Evolutionary conservation across 1,139 yeast species (phyloP).

Genomic region (Yamadazyma epiphylla): DNA sequence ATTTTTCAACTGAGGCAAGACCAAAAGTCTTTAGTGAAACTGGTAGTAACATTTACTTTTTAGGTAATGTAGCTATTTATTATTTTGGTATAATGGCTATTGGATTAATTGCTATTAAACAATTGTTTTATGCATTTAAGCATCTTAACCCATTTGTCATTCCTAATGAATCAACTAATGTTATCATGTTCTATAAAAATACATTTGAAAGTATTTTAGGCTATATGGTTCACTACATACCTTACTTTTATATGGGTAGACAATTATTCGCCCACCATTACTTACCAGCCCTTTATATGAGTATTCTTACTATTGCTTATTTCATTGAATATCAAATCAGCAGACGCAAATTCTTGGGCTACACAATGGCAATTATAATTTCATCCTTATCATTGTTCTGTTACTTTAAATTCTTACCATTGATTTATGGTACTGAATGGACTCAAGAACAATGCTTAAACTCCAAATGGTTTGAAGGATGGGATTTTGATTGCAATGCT

Average conservation of each 20-base stretch:
- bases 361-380: conserved; percentile 14
- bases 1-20: conserved; percentile 20
- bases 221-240: conserved; percentile 33
- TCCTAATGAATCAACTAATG: conserved; percentile 12
- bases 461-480: conserved; percentile 28
- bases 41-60: conserved; percentile 29
- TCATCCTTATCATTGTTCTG: conserved; percentile 10
- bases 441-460: conserved; percentile 20
- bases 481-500: conserved; percentile 35
- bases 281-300: conserved; percentile 32
- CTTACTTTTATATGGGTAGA: conserved; percentile 29
- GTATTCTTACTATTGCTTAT: conserved; percentile 28
- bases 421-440: conserved; percentile 37
- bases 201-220: conserved; percentile 28
- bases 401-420: conserved; percentile 24
- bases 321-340: conserved; percentile 27
- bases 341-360: conserved; percentile 17
- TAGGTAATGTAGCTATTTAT: conserved; percentile 37
- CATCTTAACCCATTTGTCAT: conserved; percentile 31
- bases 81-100: conserved; percentile 22
- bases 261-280: conserved; percentile 39
- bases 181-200: conserved; percentile 17
- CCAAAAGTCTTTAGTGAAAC: conserved; percentile 16
- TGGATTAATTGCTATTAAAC: conserved; percentile 16
- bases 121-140: conserved; percentile 17